Base-by-base conservation (phyloP, 352 stramenopile genomes). In the Globisporangium solare region DNA sequence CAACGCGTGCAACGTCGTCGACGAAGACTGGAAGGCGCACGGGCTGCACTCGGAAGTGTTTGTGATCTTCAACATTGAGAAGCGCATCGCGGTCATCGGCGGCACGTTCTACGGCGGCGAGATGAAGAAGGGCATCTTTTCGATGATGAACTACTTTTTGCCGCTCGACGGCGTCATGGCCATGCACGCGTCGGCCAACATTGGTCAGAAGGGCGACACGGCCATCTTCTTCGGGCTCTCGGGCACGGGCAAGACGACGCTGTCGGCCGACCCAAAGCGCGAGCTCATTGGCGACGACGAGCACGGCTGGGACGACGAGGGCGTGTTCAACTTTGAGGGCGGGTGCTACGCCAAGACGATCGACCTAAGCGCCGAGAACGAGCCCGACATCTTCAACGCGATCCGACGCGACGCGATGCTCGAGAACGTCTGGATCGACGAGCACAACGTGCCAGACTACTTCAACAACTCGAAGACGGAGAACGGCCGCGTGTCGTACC, bases 301-400 rank as follows among this genome's bases (percentile, higher is more conserved):
- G 58, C 73, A 83, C 56, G 73, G 70, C 56, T 83, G 73, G 73
- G 73, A 83, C 61, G 60, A 79, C 47, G 65, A 89, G 52, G 94
- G 95, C 57, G 83, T 99, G 56, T 99, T 98, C 76, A 98, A 99
- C 80, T 98, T 99, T 79, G 95, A 98, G 71, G 95, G 95, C 60
- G 95, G 95, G 37, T 98, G 95, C 78, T 98, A 98, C 73, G 95
- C 95, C 62, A 98, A 98, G 84, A 98, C 92, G 17, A 97, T 98
- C 66, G 92, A 98, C 63, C 74, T 98, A 43, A 83, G 65, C 42
- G 79, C 91, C 63, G 79, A 96, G 66, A 97, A 94, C 60, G 95
- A 98, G 66, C 94, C 95, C 17, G 92, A 98, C 56, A 99, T 99
- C 61, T 98, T 96, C 71, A 73, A 71, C 53, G 72, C 67, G 13